phyloP scores from a whole-genome alignment of 2,329 filamentous ascomycete genomes.

The Cladosporium velox region DNA sequence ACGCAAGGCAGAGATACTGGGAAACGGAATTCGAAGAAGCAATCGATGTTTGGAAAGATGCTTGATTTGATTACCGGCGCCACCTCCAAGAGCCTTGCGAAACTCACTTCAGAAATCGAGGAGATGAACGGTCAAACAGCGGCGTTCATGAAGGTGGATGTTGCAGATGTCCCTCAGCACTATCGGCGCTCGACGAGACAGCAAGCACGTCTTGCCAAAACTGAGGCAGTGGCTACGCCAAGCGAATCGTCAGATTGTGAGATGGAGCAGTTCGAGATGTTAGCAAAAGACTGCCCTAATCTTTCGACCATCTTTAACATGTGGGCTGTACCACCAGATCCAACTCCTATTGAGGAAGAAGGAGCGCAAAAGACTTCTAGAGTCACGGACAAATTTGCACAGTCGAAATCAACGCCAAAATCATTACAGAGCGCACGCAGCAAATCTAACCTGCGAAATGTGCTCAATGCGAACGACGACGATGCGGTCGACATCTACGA shows the following conservation, averaged over 20 bases:
- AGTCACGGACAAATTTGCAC: slow-evolving; percentile 15
- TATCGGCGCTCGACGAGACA: slow-evolving; percentile 1
- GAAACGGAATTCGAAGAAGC: background rate
- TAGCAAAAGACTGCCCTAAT: background rate
- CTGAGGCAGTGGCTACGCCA: background rate
- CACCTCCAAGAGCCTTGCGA: background rate
- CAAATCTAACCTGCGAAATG: slow-evolving; percentile 32
- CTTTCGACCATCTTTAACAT: background rate
- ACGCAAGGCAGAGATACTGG: background rate
- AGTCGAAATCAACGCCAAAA: background rate
- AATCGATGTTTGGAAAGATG: slow-evolving; percentile 4
- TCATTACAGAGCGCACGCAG: slow-evolving; percentile 31
- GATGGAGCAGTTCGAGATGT: background rate
- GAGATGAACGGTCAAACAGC: slow-evolving; percentile 16
- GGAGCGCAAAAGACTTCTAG: background rate
- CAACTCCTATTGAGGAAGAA: background rate
- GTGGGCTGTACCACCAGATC: background rate
- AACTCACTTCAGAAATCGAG: slow-evolving; percentile 7
- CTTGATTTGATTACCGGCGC: background rate
- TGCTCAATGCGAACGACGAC: slow-evolving; percentile 31
- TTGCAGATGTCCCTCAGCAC: slow-evolving; percentile 10
- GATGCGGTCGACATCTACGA: slow-evolving; percentile 26
- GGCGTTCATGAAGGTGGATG: slow-evolving; percentile 9
- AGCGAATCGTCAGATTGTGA: background rate
- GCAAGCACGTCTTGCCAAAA: background rate